Evolutionary conservation across 2,329 filamentous ascomycete genomes (phyloP).

Genomic region (Trichophyton schoenleinii): DNA sequence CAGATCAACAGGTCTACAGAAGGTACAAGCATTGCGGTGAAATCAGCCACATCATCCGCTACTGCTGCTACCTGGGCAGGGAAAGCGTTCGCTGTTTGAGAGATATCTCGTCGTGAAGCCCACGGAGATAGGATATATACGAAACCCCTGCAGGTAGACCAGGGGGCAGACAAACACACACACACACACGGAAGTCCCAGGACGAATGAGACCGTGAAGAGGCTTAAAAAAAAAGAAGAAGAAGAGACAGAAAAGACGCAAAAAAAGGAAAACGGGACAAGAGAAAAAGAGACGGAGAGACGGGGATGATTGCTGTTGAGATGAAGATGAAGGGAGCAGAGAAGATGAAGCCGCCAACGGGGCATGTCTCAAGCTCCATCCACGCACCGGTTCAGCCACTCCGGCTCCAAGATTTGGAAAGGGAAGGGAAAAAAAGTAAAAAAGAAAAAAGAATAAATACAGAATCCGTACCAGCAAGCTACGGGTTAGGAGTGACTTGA

Average conservation of each 20-base stretch:
- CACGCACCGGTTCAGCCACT: constrained; percentile 1
- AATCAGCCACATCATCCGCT: constrained; percentile 3
- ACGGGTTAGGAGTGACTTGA: neutral
- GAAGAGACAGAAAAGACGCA: no score
- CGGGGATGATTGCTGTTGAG: neutral
- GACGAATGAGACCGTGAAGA: neutral
- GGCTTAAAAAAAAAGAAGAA: neutral
- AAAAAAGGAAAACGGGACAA: no score
- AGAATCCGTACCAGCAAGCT: neutral
- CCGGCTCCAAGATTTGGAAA: neutral
- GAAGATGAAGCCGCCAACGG: neutral
- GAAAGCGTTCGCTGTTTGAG: neutral
- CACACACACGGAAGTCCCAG: neutral
- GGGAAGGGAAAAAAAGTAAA: neutral
- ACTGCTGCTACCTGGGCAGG: neutral
- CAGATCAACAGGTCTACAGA: constrained; percentile 2
- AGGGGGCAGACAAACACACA: neutral
- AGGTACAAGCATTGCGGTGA: constrained; percentile 4
- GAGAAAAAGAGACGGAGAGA: no score
- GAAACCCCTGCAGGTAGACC: neutral
- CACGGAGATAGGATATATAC: neutral
- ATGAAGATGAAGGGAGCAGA: neutral
- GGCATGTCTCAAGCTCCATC: neutral
- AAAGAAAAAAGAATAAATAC: neutral
- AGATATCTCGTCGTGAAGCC: neutral